A percentile compares a stretch with the other conserved stretches of the same genome.
Conservation (phyloP, 2,329 filamentous ascomycete species). For the Fusarium setosum region DNA sequence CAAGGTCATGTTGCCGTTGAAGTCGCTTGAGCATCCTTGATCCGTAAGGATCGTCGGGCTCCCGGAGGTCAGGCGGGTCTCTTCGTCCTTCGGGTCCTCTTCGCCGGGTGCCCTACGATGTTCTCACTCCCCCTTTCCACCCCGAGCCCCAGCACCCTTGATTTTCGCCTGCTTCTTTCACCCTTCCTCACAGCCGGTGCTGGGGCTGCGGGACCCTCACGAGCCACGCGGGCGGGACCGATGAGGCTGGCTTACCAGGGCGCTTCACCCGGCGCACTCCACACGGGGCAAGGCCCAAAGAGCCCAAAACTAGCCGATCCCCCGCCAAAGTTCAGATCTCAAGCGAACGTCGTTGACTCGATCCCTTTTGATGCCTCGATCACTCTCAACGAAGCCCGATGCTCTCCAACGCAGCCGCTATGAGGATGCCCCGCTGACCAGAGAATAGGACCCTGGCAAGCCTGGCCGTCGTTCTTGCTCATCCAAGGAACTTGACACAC, state of each 20-base stretch:
- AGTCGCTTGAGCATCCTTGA: conserved; percentile 2
- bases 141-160: conserved; percentile 15
- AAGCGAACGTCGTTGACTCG: conserved; percentile 37
- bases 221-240: conserved; percentile 39
- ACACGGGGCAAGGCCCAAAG: conserved; percentile 8
- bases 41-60: conserved; percentile 23
- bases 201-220: conserved; percentile 26
- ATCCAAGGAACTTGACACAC: conserved; percentile 34
- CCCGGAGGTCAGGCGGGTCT: conserved; percentile 4
- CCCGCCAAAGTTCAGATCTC: conserved; percentile 41
- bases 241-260: conserved; percentile 38
- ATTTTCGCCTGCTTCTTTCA: conserved; percentile 2
- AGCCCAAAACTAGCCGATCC: conserved; percentile 36
- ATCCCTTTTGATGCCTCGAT: conserved; percentile 28
- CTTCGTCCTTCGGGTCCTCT: conserved; percentile 22
- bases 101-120: conserved; percentile 19
- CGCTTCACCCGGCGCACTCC: conserved; percentile 20
- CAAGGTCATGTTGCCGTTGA: neutral
- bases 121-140: conserved; percentile 11
- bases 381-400: conserved; percentile 26
- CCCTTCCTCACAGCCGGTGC: conserved; percentile 18
- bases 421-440: conserved; percentile 21
- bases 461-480: neutral
- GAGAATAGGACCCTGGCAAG: conserved; percentile 26
- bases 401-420: conserved; percentile 15